Percentiles rank a stretch among this genome's conserved stretches.
Evolutionary conservation across 2,329 filamentous ascomycete genomes (phyloP).

Genomic region (Pseudogymnoascus sp.): DNA sequence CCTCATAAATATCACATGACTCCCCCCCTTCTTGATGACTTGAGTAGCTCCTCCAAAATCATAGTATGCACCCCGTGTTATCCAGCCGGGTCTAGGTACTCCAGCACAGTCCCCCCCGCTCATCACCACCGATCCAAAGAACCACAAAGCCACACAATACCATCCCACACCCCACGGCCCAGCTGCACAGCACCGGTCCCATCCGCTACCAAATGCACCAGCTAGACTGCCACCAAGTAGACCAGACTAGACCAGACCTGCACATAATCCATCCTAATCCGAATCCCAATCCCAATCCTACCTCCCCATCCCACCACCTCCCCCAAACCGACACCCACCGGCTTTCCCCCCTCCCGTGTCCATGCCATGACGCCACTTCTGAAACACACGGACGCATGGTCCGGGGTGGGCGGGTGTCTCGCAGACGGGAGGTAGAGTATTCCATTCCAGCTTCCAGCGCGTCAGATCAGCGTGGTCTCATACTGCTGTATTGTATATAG

Average conservation of each 20-base stretch:
- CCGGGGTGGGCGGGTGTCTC: background rate
- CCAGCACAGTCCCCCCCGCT: background rate
- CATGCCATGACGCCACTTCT: conserved; percentile 4
- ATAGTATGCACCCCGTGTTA: background rate
- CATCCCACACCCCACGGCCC: background rate
- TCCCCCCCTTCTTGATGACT: background rate
- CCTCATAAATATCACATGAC: background rate
- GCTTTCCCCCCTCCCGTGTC: background rate
- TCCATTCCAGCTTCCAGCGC: background rate
- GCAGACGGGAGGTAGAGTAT: background rate
- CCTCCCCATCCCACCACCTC: background rate
- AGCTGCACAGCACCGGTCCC: background rate
- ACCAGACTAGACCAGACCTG: background rate
- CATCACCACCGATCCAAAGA: background rate
- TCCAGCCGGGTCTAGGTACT: background rate
- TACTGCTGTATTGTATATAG: background rate
- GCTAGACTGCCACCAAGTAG: background rate
- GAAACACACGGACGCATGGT: background rate
- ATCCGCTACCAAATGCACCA: background rate
- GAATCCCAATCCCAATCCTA: background rate
- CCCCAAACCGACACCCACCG: background rate
- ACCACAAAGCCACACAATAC: background rate
- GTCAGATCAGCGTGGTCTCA: background rate
- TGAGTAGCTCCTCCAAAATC: background rate
- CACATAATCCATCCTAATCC: background rate